Evolutionary conservation across 2,329 filamentous ascomycete genomes (phyloP), one percentile per base, ranked within the genome.

Genomic region (Ophiosphaerella korrae): DNA sequence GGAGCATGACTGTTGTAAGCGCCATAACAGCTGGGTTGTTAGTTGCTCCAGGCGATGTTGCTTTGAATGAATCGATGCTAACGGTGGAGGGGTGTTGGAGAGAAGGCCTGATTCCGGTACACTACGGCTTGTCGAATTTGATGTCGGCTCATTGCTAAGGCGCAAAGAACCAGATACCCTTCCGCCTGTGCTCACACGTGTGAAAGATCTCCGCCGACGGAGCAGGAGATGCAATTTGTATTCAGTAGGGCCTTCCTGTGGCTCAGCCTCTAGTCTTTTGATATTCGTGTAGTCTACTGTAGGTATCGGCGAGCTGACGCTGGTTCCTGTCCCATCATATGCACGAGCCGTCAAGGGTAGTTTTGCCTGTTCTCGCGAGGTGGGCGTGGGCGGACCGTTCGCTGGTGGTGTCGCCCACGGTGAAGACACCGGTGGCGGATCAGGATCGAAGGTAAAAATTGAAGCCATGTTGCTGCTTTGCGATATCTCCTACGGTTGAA

Each of bases 221-320:
- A 97, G 78, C 6, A 97, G 81, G 5, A 99, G 79, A 75, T 97
- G 94, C 37, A 99, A 77, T 74, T 99, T 99, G 77, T 99, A 99
- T 75, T 99, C 94, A 0, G 90, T 95, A 14, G 94, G 92, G 0
- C 94, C 94, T 57, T 95, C 88, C 69, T 97, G 92, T 5, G 93
- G 93, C 72, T 99, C 94, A 11, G 93, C 88, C 57, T 92, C 88
- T 13, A 99, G 78, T 66, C 88, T 90, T 38, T 86, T 88, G 39
- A 94, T 84, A 14, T 57, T 56, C 16, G 62, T 67, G 44, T 71
- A 68, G 45, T 70, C 64, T 42, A 67, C 54, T 13, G 50, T 42
- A 35, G 52, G 41, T 21, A 50, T 40, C n/a, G 39, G 35, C 7
- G 55, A 35, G 24, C 38, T 43, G 6, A 37, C 29, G n/a, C 42